Evolutionary conservation across 2,329 filamentous ascomycete genomes (phyloP), one percentile per base, ranked within the genome.

Genomic region (Cladosporium colombiae): DNA sequence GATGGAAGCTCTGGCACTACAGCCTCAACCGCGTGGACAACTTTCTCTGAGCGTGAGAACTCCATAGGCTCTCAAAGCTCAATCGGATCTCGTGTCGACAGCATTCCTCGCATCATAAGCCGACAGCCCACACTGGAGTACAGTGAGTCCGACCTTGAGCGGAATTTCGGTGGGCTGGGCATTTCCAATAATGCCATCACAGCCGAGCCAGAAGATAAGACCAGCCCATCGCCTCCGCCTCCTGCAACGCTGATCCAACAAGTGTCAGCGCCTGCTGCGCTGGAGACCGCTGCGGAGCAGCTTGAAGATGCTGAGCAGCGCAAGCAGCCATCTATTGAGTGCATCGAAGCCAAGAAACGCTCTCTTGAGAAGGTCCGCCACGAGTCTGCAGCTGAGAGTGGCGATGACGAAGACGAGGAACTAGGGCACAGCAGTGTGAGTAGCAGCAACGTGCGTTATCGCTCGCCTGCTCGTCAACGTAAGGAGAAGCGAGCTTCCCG

Each of bases 361-460:
- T 88, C 88, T 7, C 79, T 92, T 37, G 91, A 96, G 73, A 91
- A 87, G 71, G 86, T 88, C 53, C 85, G 87, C 18, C 80, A 88
- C 44, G 92, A 96, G 71, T 89, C 91, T 64, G 73, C 75, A 37
- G 88, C 87, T 16, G 94, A 97, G 73, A 96, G 92, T 33, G 93
- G 93, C 5, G 94, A 97, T 73, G 94, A 97, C 71, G 94, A 97
- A 78, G 94, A 97, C 70, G 93, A 97, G 67, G 94, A 97, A 74
- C 84, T 96, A 5, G 93, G 91, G 8, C 66, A 82, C 80, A 68
- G 46, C 56, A 49, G 16, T 18, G 33, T 29, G 25, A 46, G 53
- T 27, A 57, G 52, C 40, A 79, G 78, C 67, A 31, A 53, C 58
- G 59, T 66, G 11, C 66, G 66, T 25, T 62, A 64, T 40, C 63